These are phyloP conservation scores for Auricularia heimuer DNA, from an alignment of 768 basidiomycete genomes.

Conservation along the genomic window DNA sequence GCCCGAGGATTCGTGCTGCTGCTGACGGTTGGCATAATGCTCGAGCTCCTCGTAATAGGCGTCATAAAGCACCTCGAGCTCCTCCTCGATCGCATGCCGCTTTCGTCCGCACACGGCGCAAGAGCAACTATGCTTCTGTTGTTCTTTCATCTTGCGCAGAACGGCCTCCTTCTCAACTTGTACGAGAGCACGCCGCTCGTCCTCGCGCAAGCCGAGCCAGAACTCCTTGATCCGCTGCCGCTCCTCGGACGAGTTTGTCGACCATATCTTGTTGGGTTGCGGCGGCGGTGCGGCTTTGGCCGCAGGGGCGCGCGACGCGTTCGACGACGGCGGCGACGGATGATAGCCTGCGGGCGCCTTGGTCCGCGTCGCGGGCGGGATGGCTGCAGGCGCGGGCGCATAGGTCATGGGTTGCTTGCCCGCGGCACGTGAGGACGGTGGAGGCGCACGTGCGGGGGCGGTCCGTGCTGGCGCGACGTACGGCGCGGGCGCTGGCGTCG, in stretches of 20 bases:
- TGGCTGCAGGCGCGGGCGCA: slow-evolving; percentile 24
- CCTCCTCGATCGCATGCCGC: slow-evolving; percentile 97
- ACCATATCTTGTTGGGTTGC: slow-evolving; percentile 75
- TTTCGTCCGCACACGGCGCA: slow-evolving; percentile 97
- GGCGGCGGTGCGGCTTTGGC: slow-evolving; percentile 31
- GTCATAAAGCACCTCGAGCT: slow-evolving; percentile 99
- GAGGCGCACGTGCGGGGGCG: slow-evolving; percentile 27
- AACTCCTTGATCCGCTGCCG: slow-evolving; percentile 96
- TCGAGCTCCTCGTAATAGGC: slow-evolving; percentile 99
- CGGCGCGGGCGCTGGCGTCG: slow-evolving; percentile 12
- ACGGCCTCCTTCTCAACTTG: slow-evolving; percentile 98
- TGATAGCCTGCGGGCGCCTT: too few relatives aligned
- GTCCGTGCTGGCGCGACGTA: slow-evolving; percentile 6
- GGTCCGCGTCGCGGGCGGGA: too few relatives aligned
- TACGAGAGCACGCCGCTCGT: slow-evolving; percentile 84
- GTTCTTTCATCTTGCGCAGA: slow-evolving; percentile 98
- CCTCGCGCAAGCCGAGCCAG: slow-evolving; percentile 89
- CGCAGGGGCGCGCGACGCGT: slow-evolving; percentile 49
- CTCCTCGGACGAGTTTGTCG: slow-evolving; percentile 84
- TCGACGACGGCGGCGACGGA: slow-evolving; percentile 37
- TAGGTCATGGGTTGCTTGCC: slow-evolving; percentile 93
- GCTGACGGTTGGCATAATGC: slow-evolving; percentile 97
- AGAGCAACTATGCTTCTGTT: slow-evolving; percentile 91
- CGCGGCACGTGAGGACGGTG: slow-evolving; percentile 73
- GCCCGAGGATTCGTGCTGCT: slow-evolving; percentile 86